Conservation (phyloP, 495 filamentous ascomycete genomes). For the Penicillium cinerascens region DNA sequence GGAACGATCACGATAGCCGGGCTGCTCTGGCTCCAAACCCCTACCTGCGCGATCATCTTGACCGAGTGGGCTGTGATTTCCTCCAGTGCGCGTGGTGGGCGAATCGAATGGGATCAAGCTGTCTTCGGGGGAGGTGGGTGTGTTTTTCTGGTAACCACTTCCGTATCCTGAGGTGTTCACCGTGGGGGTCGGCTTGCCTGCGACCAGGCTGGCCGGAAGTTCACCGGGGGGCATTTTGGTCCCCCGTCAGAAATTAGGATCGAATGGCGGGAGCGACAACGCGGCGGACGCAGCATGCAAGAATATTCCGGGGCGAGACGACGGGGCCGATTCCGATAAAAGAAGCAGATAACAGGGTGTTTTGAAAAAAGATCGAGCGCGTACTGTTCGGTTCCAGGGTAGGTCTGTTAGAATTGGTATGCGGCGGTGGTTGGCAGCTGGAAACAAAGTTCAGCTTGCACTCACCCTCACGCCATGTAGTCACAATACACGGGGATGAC, state of each 20-base stretch:
- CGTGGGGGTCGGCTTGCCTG: constrained; percentile 43
- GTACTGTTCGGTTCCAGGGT: constrained; percentile 5
- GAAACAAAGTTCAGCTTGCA: constrained; percentile 1
- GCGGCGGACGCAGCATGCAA: constrained; percentile 21
- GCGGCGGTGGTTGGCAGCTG: neutral
- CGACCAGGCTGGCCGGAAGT: constrained; percentile 47
- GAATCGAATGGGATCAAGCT: constrained; percentile 43
- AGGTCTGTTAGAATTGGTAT: constrained; percentile 7
- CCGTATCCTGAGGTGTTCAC: constrained; percentile 42
- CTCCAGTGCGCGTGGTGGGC: constrained; percentile 33
- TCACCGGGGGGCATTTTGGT: constrained; percentile 45
- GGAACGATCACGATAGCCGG: constrained; percentile 36
- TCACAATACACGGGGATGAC: constrained; percentile 4
- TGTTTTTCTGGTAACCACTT: constrained; percentile 36
- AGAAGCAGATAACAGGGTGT: neutral
- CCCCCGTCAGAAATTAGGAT: constrained; percentile 26
- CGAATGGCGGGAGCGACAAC: constrained; percentile 7
- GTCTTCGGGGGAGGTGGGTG: constrained; percentile 46
- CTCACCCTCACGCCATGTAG: constrained; percentile 27
- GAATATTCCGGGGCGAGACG: neutral
- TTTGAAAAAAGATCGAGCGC: constrained; percentile 6
- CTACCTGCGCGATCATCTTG: constrained; percentile 35
- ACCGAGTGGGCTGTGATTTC: constrained; percentile 27
- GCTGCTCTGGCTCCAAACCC: constrained; percentile 35
- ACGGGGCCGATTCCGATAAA: neutral